A percentile compares a stretch with the other conserved stretches of the same genome.
Conservation (phyloP, 2,329 filamentous ascomycete species). For the Pseudogymnoascus sp. region DNA sequence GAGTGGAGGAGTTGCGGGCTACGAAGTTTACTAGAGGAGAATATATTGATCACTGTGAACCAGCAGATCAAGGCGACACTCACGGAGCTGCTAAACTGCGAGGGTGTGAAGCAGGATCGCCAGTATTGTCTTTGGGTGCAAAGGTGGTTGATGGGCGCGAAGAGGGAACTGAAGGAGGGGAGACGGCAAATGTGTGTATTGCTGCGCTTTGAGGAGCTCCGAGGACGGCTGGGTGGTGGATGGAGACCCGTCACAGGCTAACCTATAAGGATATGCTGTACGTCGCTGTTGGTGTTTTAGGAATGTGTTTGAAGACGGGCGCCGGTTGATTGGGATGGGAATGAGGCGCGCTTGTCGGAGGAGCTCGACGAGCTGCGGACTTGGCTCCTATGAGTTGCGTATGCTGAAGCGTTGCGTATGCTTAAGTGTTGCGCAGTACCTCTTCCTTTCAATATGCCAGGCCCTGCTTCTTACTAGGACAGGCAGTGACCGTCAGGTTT, state of each 20-base stretch:
- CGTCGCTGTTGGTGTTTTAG: not conserved
- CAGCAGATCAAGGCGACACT: conserved; percentile 46
- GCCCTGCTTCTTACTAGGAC: no score
- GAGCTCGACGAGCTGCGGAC: not conserved
- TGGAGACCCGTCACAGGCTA: not conserved
- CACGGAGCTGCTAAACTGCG: conserved; percentile 46
- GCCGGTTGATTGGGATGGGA: not conserved
- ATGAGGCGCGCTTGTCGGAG: not conserved
- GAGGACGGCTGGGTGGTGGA: not conserved
- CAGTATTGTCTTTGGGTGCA: conserved; percentile 44
- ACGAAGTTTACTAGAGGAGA: no score
- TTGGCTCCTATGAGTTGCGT: conserved; percentile 11
- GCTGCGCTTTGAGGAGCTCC: conserved; percentile 17
- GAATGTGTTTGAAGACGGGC: not conserved
- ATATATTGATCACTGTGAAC: conserved; percentile 36
- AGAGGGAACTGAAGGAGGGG: conserved; percentile 35
- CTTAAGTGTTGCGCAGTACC: no score
- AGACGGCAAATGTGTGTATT: conserved; percentile 19
- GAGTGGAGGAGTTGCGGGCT: no score
- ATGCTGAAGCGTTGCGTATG: no score
- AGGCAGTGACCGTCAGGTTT: no score
- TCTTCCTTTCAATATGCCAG: no score
- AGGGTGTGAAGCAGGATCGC: conserved; percentile 38
- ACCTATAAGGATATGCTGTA: not conserved
- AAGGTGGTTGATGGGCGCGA: conserved; percentile 44